Conservation (phyloP, 2,329 filamentous ascomycete species). For the Aspergillus felis region DNA sequence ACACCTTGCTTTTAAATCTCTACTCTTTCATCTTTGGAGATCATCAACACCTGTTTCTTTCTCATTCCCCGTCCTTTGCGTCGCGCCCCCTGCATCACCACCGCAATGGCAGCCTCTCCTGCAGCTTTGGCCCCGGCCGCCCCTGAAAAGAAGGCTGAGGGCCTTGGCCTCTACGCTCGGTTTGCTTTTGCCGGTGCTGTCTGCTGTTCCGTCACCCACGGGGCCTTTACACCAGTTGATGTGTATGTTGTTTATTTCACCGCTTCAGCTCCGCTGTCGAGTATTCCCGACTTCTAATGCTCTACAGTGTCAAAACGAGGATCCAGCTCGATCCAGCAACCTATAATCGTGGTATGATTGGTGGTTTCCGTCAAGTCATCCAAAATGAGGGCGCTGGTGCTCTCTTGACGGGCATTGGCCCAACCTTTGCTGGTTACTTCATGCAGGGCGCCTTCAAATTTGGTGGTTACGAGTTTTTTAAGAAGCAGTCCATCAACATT, state of each 20-base stretch:
- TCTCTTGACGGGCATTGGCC: conserved; percentile 79
- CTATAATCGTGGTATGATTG: conserved; percentile 84
- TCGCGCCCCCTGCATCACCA: conserved; percentile 47
- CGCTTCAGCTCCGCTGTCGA: conserved; percentile 19
- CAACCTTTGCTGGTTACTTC: conserved; percentile 87
- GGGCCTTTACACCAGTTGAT: conserved; percentile 94
- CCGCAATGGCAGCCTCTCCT: conserved; percentile 4
- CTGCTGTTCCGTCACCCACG: conserved; percentile 98
- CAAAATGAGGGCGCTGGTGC: conserved; percentile 79
- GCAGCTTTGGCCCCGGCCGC: conserved; percentile 1
- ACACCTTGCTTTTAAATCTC: too few relatives aligned
- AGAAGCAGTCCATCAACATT: conserved; percentile 79
- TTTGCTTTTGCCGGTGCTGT: conserved; percentile 96
- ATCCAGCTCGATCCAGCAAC: conserved; percentile 87
- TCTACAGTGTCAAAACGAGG: conserved; percentile 81
- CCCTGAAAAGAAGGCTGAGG: conserved; percentile 49
- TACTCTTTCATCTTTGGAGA: too few relatives aligned
- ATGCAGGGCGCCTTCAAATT: conserved; percentile 92
- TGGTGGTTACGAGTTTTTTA: conserved; percentile 94
- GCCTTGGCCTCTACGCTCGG: conserved; percentile 78
- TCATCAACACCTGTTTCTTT: conserved; percentile 32
- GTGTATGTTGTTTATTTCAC: conserved; percentile 68
- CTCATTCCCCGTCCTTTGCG: conserved; percentile 43
- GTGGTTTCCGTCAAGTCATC: conserved; percentile 82
- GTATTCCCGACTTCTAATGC: conserved; percentile 11